Percentiles rank a stretch among this genome's conserved stretches.
phyloP scores from a whole-genome alignment of 2,329 filamentous ascomycete genomes.

The Alternaria arborescens region DNA sequence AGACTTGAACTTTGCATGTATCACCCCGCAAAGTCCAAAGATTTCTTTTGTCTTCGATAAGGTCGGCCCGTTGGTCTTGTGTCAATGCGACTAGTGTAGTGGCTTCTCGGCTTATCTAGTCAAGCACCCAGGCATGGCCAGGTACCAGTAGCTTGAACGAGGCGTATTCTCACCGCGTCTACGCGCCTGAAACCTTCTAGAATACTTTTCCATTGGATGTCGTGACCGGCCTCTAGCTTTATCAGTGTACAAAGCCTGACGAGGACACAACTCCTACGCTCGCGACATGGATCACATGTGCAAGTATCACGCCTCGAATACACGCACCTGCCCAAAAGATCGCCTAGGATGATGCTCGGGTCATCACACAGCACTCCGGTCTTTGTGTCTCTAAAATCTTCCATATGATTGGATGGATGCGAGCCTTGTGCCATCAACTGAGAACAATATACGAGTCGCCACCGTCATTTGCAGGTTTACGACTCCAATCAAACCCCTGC shows the following conservation, averaged over 20 bases:
- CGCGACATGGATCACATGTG: background rate
- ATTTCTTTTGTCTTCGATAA: background rate
- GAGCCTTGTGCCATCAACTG: background rate
- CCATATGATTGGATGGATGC: background rate
- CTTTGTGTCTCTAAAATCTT: background rate
- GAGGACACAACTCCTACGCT: background rate
- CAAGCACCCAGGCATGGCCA: background rate
- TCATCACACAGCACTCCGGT: background rate
- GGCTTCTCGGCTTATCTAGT: background rate
- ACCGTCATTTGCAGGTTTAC: background rate
- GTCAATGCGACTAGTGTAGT: background rate
- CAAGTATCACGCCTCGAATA: background rate
- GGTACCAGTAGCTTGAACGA: background rate
- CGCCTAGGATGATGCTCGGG: background rate
- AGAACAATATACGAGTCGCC: background rate
- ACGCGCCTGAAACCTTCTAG: background rate
- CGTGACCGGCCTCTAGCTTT: background rate
- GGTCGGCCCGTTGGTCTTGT: background rate
- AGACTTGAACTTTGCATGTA: background rate
- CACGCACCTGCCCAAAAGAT: conserved; percentile 1
- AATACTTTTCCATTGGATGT: background rate
- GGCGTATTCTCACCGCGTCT: background rate
- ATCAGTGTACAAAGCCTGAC: background rate
- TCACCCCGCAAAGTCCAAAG: background rate
- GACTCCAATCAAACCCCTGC: conserved; percentile 1